These are phyloP conservation scores for Arthrobotrys sinensis DNA, from an alignment of 2,329 filamentous ascomycete genomes.

Conservation along the genomic window DNA sequence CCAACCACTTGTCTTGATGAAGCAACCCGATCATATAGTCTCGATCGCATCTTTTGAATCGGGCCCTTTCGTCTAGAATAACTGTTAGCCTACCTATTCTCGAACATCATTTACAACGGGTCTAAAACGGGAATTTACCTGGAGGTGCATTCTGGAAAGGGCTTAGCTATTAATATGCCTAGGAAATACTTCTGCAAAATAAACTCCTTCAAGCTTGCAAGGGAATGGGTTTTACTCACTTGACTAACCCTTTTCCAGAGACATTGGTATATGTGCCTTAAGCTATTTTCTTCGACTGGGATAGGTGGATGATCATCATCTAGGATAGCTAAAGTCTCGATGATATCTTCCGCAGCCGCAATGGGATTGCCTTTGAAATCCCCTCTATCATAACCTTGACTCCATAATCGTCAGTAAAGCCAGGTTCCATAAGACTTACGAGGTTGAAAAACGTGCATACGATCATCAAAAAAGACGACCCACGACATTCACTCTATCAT, in stretches of 20 bases:
- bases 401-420: no score
- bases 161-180: slow-evolving; percentile 28
- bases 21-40: slow-evolving; percentile 22
- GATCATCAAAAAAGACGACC: slow-evolving; percentile 35
- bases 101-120: no score
- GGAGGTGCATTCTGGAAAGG: background rate
- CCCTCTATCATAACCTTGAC: slow-evolving; percentile 65
- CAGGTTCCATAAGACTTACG: no score
- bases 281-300: slow-evolving; percentile 61
- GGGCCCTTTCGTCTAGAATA: slow-evolving; percentile 15
- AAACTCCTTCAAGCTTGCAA: no score
- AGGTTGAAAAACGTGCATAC: slow-evolving; percentile 18
- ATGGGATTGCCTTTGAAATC: slow-evolving; percentile 63
- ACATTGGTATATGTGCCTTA: slow-evolving; percentile 65
- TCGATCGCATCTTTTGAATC: slow-evolving; percentile 10
- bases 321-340: slow-evolving; percentile 62
- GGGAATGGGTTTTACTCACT: slow-evolving; percentile 34
- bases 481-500: slow-evolving; percentile 21
- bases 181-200: background rate
- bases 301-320: slow-evolving; percentile 63
- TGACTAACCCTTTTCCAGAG: slow-evolving; percentile 64
- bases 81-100: background rate
- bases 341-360: slow-evolving; percentile 63
- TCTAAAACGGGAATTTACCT: background rate
- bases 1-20: background rate